Evolutionary conservation across 768 basidiomycete species (phyloP).

Genomic region (Fibroporia radiculosa): DNA sequence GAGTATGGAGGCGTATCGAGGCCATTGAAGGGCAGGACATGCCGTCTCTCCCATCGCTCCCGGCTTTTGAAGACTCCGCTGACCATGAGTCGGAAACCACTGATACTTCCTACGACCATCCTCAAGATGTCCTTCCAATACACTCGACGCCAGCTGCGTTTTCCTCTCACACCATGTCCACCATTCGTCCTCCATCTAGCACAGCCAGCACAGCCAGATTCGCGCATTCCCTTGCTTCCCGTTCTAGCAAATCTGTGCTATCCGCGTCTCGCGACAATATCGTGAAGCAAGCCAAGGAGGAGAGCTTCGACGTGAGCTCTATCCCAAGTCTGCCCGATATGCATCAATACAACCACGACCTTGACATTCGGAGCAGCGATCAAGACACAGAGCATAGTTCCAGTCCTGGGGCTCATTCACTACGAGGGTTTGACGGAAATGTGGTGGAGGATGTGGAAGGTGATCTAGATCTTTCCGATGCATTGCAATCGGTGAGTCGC

Average conservation of each 20-base stretch:
- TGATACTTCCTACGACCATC: constrained; percentile 26
- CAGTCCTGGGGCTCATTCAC: constrained; percentile 18
- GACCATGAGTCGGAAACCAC: constrained; percentile 31
- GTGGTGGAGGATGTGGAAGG: constrained; percentile 11
- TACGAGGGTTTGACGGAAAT: constrained; percentile 10
- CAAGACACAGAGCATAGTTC: constrained; percentile 18
- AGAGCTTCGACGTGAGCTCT: constrained; percentile 27
- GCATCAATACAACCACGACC: constrained; percentile 8
- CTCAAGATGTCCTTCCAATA: constrained; percentile 40
- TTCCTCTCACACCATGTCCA: constrained; percentile 41
- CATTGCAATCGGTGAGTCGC: constrained; percentile 21
- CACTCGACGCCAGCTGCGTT: constrained; percentile 59
- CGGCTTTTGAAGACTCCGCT: constrained; percentile 59
- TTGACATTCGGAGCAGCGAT: constrained; percentile 20
- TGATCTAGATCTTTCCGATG: constrained; percentile 22
- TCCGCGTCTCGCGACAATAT: constrained; percentile 14
- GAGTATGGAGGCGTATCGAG: constrained; percentile 80
- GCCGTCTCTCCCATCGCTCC: constrained; percentile 76
- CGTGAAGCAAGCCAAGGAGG: constrained; percentile 6
- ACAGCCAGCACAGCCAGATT: constrained; percentile 43
- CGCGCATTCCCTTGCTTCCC: constrained; percentile 44
- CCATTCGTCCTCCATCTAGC: constrained; percentile 43
- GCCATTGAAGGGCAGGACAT: constrained; percentile 67
- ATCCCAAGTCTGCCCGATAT: constrained; percentile 21
- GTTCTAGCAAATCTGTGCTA: constrained; percentile 33